Evolutionary conservation across 495 filamentous ascomycete genomes (phyloP).

Genomic region (Trichoderma virens): DNA sequence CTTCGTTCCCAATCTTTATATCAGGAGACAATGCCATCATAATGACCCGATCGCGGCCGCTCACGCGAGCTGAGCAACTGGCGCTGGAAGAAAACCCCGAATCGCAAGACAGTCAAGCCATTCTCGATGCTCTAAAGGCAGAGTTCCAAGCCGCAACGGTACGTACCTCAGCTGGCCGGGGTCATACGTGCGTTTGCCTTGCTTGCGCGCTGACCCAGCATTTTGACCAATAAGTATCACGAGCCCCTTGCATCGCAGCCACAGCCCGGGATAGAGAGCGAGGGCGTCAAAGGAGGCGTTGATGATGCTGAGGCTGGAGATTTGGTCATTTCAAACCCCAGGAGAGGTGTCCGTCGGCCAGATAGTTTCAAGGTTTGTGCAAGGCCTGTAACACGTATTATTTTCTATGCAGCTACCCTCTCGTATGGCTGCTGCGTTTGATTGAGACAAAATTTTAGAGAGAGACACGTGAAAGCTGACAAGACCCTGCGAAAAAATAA

Average conservation of each 20-base stretch:
- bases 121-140: constrained; percentile 1
- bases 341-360: neutral
- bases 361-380: neutral
- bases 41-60: constrained; percentile 2
- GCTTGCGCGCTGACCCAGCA: neutral
- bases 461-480: neutral
- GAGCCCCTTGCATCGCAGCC: neutral
- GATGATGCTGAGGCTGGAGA: neutral
- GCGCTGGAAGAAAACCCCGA: constrained; percentile 1
- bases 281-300: neutral
- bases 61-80: neutral
- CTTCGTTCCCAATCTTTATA: neutral
- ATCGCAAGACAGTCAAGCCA: constrained; percentile 11
- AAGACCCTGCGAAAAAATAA: neutral
- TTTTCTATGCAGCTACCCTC: neutral
- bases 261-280: neutral
- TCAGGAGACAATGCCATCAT: neutral
- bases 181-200: neutral
- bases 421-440: neutral
- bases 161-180: neutral
- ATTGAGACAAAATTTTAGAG: neutral
- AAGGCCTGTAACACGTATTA: neutral
- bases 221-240: neutral
- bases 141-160: constrained; percentile 3
- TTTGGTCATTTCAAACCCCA: neutral